A percentile compares a stretch with the other conserved stretches of the same genome.
phyloP scores from a whole-genome alignment of 2,329 filamentous ascomycete genomes.

The Alternaria incomplexa region DNA sequence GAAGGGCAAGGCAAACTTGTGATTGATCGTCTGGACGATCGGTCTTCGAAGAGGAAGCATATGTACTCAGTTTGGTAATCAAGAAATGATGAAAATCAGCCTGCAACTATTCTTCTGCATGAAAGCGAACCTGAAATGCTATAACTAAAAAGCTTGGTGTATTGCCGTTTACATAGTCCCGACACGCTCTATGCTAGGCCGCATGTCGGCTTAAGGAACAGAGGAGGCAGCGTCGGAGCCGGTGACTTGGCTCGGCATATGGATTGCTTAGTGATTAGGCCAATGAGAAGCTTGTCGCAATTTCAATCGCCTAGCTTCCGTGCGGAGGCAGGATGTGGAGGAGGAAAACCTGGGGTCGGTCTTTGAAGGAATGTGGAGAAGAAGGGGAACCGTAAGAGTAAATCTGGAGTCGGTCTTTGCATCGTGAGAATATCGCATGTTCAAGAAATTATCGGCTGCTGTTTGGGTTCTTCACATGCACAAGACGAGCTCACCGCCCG shows the following conservation, averaged over 20 bases:
- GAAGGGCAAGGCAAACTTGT: slow-evolving; percentile 49
- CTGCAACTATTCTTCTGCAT: neutral
- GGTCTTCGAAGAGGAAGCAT: neutral
- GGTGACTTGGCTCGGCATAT: neutral
- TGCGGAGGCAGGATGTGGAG: slow-evolving; percentile 8
- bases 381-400: neutral
- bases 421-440: neutral
- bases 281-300: neutral
- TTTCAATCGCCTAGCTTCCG: neutral
- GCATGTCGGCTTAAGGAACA: neutral
- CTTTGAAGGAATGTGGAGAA: slow-evolving; percentile 18
- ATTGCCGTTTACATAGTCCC: neutral
- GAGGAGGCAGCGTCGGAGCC: neutral
- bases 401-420: slow-evolving; percentile 12
- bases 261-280: neutral
- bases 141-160: neutral
- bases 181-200: neutral
- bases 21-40: neutral
- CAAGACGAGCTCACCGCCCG: neutral
- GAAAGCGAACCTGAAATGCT: neutral
- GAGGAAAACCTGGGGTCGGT: slow-evolving; percentile 26
- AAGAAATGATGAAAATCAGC: neutral
- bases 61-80: neutral
- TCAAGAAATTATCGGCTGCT: neutral
- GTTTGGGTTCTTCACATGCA: slow-evolving; percentile 1